phyloP scores from a whole-genome alignment of 371 early-diverging fungal species.

The Amoeboaphelidium protococcarum region DNA sequence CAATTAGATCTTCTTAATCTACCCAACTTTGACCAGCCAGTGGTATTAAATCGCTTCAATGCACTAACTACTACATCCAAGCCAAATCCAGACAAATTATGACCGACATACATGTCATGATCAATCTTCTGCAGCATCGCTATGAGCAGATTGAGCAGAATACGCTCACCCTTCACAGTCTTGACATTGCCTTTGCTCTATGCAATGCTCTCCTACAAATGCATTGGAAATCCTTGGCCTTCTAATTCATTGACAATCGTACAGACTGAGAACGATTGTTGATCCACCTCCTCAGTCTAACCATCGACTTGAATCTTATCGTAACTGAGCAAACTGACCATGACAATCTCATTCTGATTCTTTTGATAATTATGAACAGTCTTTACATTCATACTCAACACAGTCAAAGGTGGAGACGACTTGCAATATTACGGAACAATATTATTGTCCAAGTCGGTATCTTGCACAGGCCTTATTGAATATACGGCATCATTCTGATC shows the following conservation, averaged over 20 bases:
- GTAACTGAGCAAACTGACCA: conserved; percentile 32
- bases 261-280: no score
- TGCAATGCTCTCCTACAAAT: no score
- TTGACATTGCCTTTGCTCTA: background rate
- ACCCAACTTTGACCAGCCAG: conserved; percentile 47
- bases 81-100: conserved; percentile 80
- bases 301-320: background rate
- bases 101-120: conserved; percentile 88
- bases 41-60: conserved; percentile 35
- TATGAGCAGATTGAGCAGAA: conserved; percentile 14
- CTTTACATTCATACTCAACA: conserved; percentile 53
- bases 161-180: conserved; percentile 8
- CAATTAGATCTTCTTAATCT: conserved; percentile 45
- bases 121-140: conserved; percentile 46
- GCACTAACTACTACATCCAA: conserved; percentile 72
- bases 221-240: no score
- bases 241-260: no score
- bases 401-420: conserved; percentile 41
- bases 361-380: conserved; percentile 53
- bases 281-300: no score
- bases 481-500: no score
- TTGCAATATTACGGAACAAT: background rate
- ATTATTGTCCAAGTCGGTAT: no score
- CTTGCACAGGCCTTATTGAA: no score
- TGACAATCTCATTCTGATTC: conserved; percentile 61